Evolutionary conservation across 768 basidiomycete species (phyloP), one percentile per base, ranked within the genome.

Genomic region (Mycena galopus): DNA sequence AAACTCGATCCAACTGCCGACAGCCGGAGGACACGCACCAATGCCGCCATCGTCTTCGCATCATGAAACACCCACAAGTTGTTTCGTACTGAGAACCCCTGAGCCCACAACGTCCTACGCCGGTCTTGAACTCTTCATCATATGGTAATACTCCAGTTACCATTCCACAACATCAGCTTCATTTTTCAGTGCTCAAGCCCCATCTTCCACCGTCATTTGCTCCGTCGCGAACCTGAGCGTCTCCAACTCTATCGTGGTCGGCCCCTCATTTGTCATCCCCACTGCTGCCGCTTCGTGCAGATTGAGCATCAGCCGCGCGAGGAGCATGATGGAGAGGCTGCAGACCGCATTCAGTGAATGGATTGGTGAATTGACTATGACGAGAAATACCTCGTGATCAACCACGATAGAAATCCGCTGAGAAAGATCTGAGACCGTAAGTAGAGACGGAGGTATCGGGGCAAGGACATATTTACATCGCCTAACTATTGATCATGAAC

Each of bases 271-370:
- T 35, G 27, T 47, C 29, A 67, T 67, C n/a, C 65, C 65, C 37
- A 44, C 65, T 58, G 37, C 56, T 44, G 55, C 65, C 30, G 37
- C 64, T 35, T 56, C 51, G 51, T 65, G 64, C 23, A 65, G 64
- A 39, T 65, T 65, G 64, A 65, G 64, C 64, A 65, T 63, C 44
- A 63, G 30, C 47, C 62, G 44, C 21, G 42, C 25, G 21, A 63
- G 42, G 14, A 63, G 62, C 30, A 16, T 55, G 4, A 55, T 37
- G n/a, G 64, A 65, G 33, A 65, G 64, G 53, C 64, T 65, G 50
- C 63, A 33, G 51, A 47, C 25, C 25, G 35, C 33, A 65, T 35
- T 32, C 47, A 33, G 44, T 64, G 25, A 53, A 56, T 55, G n/a
- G 32, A 39, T 51, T 53, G 32, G 37, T 55, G 27, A 53, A 33